phyloP scores from a whole-genome alignment of 768 basidiomycete species.

The Boletus sp. region DNA sequence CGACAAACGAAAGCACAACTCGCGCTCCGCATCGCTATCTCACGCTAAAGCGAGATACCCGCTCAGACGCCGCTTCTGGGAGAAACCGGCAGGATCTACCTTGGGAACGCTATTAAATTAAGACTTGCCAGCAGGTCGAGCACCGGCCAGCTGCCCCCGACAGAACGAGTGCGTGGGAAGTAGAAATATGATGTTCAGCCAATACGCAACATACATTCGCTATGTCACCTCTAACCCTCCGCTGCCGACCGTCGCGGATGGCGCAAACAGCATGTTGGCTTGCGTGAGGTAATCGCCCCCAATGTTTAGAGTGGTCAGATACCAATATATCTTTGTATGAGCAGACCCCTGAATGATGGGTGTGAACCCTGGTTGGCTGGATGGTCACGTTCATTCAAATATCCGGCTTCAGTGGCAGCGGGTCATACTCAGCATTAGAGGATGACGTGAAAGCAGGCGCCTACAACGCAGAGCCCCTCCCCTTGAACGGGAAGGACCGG shows the following conservation, averaged over 20 bases:
- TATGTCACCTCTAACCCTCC: conserved; percentile 33
- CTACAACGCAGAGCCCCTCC: conserved; percentile 35
- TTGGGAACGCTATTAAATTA: neutral
- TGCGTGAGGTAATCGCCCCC: conserved; percentile 38
- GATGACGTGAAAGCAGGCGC: conserved; percentile 38
- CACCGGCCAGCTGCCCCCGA: neutral
- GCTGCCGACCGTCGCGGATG: conserved; percentile 34
- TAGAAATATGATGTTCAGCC: conserved; percentile 8
- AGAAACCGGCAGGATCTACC: neutral
- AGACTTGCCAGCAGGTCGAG: neutral
- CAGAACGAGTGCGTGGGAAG: neutral
- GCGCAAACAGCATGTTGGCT: conserved; percentile 45
- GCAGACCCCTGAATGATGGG: conserved; percentile 25
- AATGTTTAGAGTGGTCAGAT: conserved; percentile 37
- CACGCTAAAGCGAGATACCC: neutral
- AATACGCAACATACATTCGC: conserved; percentile 25
- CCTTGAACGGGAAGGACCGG: conserved; percentile 35
- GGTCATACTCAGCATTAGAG: conserved; percentile 36
- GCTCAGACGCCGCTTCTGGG: neutral
- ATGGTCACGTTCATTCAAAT: conserved; percentile 36
- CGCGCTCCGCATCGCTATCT: neutral
- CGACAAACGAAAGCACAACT: too few relatives aligned
- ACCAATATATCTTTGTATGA: conserved; percentile 26
- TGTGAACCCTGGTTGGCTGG: conserved; percentile 35
- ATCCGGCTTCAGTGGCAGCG: conserved; percentile 32